phyloP scores from a whole-genome alignment of 129 eudicot species.

The Ambrosia trifida region DNA sequence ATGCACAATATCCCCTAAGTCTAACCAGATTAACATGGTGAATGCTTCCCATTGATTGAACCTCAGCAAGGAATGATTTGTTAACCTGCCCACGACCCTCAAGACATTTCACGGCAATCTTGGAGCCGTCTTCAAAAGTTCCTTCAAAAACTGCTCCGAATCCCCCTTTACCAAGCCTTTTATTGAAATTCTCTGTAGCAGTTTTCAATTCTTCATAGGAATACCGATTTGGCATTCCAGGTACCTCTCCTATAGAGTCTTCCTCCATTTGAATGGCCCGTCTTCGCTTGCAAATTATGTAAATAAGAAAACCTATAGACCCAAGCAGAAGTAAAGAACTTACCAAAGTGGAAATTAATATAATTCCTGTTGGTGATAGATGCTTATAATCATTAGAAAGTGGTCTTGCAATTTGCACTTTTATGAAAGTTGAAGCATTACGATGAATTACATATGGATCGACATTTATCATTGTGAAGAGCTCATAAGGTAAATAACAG shows the following conservation, averaged over 20 bases:
- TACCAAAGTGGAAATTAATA: slow-evolving; percentile 8
- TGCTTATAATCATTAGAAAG: too few species aligned
- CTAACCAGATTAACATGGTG: slow-evolving; percentile 39
- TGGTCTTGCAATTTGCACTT: background rate
- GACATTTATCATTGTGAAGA: background rate
- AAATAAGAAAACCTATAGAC: background rate
- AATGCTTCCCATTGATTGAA: slow-evolving; percentile 38
- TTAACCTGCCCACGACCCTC: slow-evolving; percentile 10
- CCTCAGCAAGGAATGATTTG: slow-evolving; percentile 37
- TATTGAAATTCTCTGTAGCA: slow-evolving; percentile 37
- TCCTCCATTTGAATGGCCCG: slow-evolving; percentile 13
- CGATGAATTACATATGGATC: background rate
- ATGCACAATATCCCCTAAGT: slow-evolving; percentile 40
- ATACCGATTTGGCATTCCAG: slow-evolving; percentile 38
- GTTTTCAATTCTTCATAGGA: slow-evolving; percentile 34
- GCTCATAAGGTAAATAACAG: background rate
- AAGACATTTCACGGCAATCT: slow-evolving; percentile 35
- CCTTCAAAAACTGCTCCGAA: slow-evolving; percentile 37
- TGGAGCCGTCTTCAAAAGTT: slow-evolving; percentile 16
- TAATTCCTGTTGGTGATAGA: too few species aligned
- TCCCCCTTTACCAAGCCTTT: slow-evolving; percentile 58
- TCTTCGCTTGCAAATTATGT: background rate
- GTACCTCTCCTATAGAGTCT: slow-evolving; percentile 20
- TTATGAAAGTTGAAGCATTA: background rate
- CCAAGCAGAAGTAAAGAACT: background rate